Percentiles rank a stretch among this genome's conserved stretches.
These are phyloP conservation scores for Fallopia convolvulus DNA, from an alignment of 148 eudicot species.

Conservation along the genomic window DNA sequence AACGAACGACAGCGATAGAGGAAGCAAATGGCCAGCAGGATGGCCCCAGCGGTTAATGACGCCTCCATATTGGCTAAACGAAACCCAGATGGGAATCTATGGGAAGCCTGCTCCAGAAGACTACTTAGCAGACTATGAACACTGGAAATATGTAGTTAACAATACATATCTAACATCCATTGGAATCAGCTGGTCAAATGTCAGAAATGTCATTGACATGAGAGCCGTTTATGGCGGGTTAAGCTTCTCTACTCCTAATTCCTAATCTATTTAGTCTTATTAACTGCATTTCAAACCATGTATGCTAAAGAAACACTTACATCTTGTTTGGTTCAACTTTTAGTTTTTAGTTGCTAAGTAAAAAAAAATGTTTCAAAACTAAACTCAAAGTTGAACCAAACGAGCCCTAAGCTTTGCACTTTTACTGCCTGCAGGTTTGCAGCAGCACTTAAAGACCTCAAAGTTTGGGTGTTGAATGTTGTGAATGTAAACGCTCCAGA, in stretches of 20 bases:
- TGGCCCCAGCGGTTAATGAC: slow-evolving; percentile 50
- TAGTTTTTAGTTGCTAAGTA: too few species aligned
- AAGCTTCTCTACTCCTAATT: neutral
- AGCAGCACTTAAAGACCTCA: slow-evolving; percentile 62
- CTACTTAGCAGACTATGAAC: slow-evolving; percentile 55
- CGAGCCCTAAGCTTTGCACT: neutral
- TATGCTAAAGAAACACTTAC: neutral
- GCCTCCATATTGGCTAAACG: slow-evolving; percentile 72
- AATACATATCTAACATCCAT: slow-evolving; percentile 50
- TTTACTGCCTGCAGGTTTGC: slow-evolving; percentile 50
- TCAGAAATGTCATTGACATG: slow-evolving; percentile 86
- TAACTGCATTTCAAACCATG: neutral
- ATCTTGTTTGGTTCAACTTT: too few species aligned
- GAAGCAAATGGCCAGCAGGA: slow-evolving; percentile 65
- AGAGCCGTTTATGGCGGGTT: slow-evolving; percentile 95
- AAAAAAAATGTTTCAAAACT: too few species aligned
- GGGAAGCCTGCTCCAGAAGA: slow-evolving; percentile 86
- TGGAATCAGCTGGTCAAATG: slow-evolving; percentile 64
- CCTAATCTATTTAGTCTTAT: neutral
- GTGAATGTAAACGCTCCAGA: slow-evolving; percentile 74
- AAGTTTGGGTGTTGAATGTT: slow-evolving; percentile 79
- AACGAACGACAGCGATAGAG: slow-evolving; percentile 39
- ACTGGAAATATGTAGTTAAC: slow-evolving; percentile 58
- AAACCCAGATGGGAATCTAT: slow-evolving; percentile 70
- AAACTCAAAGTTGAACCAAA: too few species aligned